Base-by-base conservation (phyloP, 2,329 filamentous ascomycete species). In the Cryoendolithus antarcticus region DNA sequence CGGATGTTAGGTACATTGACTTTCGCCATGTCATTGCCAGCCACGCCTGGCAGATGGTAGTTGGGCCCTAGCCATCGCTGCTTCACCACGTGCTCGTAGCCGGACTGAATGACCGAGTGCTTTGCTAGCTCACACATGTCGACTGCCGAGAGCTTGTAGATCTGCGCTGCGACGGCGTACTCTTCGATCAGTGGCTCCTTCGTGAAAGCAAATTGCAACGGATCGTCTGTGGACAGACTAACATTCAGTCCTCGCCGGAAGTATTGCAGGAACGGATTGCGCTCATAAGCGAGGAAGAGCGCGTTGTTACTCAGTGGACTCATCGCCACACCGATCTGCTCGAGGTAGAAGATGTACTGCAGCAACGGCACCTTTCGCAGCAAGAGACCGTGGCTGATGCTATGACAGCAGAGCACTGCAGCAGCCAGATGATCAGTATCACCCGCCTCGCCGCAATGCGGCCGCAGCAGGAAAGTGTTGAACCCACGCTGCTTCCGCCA, bases 81-180 rank as follows among this genome's bases (percentile, higher is more conserved):
- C 63, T 98, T 98, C 53, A 96, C 70, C 9, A 78, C 74, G 51
- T 82, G 70, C 58, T 98, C 91, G 55, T 93, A 98, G 5, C 91
- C 91, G 58, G 86, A 93, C 60, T 98, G 91, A 52, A 81, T 77
- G 32, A 98, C 91, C 7, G 86, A 94, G 59, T 96, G 89, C 63
- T 94, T 94, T 15, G 91, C 91, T 41, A 98, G 64, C 63, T 98
- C 91, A 57, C 91, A 96, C 91, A 98, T 98, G 55, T 98, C 91
- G 3, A 96, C 88, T 1, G 89, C 82, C 54, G 80, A 93, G 30
- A 98, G 75, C 64, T 96, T 96, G 67, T 96, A 98, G 43, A 98
- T 98, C 62, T 98, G 91, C 4, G 91, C 91, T 3, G 91, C 91
- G 6, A 98, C 91, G 0, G 89, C 88, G 55, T 98, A 98, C 58